These are phyloP conservation scores for Sphagnum contortum DNA, from an alignment of 225 moss, liverwort and hornwort genomes.

Conservation along the genomic window DNA sequence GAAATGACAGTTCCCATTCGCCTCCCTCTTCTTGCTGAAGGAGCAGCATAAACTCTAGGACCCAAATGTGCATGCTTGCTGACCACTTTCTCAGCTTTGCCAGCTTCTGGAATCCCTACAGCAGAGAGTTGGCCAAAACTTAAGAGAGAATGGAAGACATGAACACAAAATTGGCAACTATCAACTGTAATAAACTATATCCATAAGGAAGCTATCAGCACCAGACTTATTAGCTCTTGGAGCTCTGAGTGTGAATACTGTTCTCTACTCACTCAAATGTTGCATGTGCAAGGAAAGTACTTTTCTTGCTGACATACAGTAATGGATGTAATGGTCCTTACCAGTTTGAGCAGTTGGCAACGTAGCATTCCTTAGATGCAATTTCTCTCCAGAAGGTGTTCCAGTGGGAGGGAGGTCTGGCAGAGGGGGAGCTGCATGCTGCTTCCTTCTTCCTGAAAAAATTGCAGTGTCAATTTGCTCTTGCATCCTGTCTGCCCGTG, in stretches of 20 bases:
- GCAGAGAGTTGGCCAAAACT: neutral
- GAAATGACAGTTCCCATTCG: constrained; percentile 44
- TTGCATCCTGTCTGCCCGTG: constrained; percentile 51
- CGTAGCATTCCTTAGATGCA: constrained; percentile 17
- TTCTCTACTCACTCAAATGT: neutral
- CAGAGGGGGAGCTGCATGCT: constrained; percentile 22
- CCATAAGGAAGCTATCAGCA: neutral
- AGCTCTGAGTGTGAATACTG: too few species aligned
- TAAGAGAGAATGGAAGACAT: neutral
- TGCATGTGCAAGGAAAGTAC: neutral
- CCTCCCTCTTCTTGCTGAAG: constrained; percentile 50
- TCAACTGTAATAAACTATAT: neutral
- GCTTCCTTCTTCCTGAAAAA: constrained; percentile 48
- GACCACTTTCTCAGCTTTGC: constrained; percentile 23
- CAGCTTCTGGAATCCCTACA: constrained; percentile 24
- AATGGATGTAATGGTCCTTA: neutral
- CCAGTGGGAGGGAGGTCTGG: constrained; percentile 20
- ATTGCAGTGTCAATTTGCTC: constrained; percentile 49
- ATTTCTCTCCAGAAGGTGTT: constrained; percentile 15
- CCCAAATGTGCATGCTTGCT: constrained; percentile 24
- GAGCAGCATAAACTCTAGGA: constrained; percentile 50
- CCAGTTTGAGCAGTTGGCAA: constrained; percentile 9
- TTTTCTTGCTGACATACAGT: neutral
- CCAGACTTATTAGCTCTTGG: neutral
- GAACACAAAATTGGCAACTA: constrained; percentile 4